Base-by-base conservation (phyloP, 768 basidiomycete genomes). In the Boletus tomentosulus region DNA sequence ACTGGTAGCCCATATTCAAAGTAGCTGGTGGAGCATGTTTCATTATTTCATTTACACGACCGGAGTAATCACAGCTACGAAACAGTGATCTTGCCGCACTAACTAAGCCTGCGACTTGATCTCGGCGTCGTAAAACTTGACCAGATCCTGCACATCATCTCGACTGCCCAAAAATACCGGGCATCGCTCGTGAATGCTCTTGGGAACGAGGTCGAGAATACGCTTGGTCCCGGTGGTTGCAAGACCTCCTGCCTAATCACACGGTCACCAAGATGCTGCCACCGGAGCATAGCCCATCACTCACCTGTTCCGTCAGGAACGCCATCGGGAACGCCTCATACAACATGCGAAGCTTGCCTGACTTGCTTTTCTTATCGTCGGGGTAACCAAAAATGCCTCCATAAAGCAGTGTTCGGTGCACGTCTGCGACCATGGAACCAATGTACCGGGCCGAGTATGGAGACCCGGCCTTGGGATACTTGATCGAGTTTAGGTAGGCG, bases 241-340 rank as follows among this genome's bases (percentile, higher is more conserved):
- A 59, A 98, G 75, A 27, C 97, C 97, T 19, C 97, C 97, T 31
- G 97, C 97, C 87, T 97, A 56, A 58, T 66, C 24, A 37, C 42
- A 24, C 24, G 16, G 28, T 46, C 43, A 49, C 53, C 6, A 25
- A 12, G 24, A 49, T 9, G n/a, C 39, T 41, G 27, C 15, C 43
- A 31, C 42, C 46, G 19, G 25, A 44, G n/a, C 6, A 25, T 25
- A 8, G 25, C 37, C 42, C 27, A n/a, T 39, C 46, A 64, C 78
- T 46, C 56, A 88, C 90, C 81, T 96, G 93, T 65, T 98, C 95
- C 3, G 85, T 93, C 68, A 98, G 73, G 75, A 87, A 95, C 9
- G 93, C 89, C 95, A 98, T 97, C 19, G 95, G 96, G 79, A 97
- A 98, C 3, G 92, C 96, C 73, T 98, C 97, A 62, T 98, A 99